These are phyloP conservation scores for Boletus subparvulus DNA, from an alignment of 768 basidiomycete genomes.

Conservation along the genomic window DNA sequence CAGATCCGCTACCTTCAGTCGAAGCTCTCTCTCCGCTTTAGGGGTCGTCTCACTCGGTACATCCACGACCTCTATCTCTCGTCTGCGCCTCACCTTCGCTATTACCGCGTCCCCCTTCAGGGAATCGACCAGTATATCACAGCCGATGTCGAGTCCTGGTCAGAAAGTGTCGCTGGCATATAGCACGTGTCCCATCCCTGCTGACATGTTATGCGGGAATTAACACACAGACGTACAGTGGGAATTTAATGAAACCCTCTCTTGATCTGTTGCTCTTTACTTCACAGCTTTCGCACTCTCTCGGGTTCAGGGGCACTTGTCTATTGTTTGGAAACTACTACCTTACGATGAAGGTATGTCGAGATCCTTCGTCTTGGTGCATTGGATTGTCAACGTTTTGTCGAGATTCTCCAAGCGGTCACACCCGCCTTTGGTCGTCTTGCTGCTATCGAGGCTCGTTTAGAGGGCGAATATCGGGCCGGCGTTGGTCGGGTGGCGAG, in stretches of 20 bases:
- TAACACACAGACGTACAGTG: constrained; percentile 44
- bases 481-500: constrained; percentile 84
- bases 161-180: constrained; percentile 78
- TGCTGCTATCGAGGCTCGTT: constrained; percentile 80
- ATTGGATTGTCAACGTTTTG: not conserved
- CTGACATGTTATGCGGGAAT: not conserved
- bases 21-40: constrained; percentile 76
- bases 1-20: constrained; percentile 89
- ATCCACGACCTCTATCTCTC: constrained; percentile 91
- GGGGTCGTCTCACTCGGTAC: constrained; percentile 87
- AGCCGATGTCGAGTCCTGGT: constrained; percentile 87
- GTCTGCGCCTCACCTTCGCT: constrained; percentile 65
- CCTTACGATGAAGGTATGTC: constrained; percentile 63
- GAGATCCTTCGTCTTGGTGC: not conserved
- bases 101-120: constrained; percentile 64
- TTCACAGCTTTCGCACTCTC: constrained; percentile 80
- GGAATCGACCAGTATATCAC: constrained; percentile 92
- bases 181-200: constrained; percentile 61
- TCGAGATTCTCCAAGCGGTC: constrained; percentile 69
- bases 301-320: constrained; percentile 81
- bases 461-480: constrained; percentile 89
- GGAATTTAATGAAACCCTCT: constrained; percentile 90
- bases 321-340: constrained; percentile 84
- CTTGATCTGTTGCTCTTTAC: constrained; percentile 92
- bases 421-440: constrained; percentile 92